A percentile compares a stretch with the other conserved stretches of the same genome.
Conservation (phyloP, 1,139 yeast species). For the Debaryomyces robertsiae region DNA sequence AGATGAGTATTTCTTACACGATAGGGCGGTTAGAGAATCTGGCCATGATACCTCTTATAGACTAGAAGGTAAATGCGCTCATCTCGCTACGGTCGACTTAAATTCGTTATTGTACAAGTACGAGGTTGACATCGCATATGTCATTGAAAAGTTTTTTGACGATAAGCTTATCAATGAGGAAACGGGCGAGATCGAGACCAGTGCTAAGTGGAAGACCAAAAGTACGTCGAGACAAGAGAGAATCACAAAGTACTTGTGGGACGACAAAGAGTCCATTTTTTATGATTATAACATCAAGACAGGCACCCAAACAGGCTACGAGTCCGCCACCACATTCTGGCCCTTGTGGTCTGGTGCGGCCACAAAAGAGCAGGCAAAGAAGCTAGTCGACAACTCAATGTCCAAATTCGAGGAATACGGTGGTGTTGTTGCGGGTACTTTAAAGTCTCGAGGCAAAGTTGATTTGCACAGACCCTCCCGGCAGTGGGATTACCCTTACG, state of each 20-base stretch:
- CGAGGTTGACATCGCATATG: slow-evolving; percentile 78
- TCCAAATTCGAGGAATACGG: slow-evolving; percentile 81
- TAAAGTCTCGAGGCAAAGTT: slow-evolving; percentile 71
- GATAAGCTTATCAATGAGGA: slow-evolving; percentile 40
- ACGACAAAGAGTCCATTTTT: slow-evolving; percentile 73
- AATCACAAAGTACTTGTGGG: slow-evolving; percentile 81
- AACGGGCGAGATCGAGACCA: slow-evolving; percentile 43
- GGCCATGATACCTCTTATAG: slow-evolving; percentile 96
- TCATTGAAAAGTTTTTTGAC: slow-evolving; percentile 58
- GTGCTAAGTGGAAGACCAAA: slow-evolving; percentile 59
- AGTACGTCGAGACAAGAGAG: slow-evolving; percentile 58
- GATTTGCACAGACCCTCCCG: slow-evolving; percentile 76
- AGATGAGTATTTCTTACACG: slow-evolving; percentile 89
- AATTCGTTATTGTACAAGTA: slow-evolving; percentile 87
- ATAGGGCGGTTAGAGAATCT: slow-evolving; percentile 93
- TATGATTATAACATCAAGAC: slow-evolving; percentile 79
- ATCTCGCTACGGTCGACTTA: slow-evolving; percentile 88
- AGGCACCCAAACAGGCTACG: slow-evolving; percentile 63
- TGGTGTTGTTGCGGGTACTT: slow-evolving; percentile 87
- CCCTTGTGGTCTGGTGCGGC: slow-evolving; percentile 86
- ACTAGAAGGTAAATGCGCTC: slow-evolving; percentile 86
- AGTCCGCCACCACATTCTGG: slow-evolving; percentile 92
- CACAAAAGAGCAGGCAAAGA: slow-evolving; percentile 69
- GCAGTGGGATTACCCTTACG: slow-evolving; percentile 98
- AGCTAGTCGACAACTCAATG: slow-evolving; percentile 61